Conservation (phyloP, 2,329 filamentous ascomycete genomes). For the Lecanoromycetidae sp. region DNA sequence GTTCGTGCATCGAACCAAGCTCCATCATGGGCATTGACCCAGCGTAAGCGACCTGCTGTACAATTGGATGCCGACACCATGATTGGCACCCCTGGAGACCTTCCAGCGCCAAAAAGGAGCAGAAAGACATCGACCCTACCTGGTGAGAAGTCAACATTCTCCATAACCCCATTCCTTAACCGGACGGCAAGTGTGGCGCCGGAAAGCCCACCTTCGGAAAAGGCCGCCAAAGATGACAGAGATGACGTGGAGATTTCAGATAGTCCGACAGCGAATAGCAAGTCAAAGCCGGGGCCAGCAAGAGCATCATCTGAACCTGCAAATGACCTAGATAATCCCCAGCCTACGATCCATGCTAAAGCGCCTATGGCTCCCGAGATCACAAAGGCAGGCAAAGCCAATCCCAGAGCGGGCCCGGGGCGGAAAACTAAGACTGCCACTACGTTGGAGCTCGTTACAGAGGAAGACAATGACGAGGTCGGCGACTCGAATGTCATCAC, state of each 20-base stretch:
- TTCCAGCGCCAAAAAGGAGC: constrained; percentile 43
- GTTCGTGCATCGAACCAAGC: not conserved
- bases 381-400: constrained; percentile 30
- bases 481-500: not conserved
- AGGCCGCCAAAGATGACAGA: not conserved
- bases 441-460: constrained; percentile 21
- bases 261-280: not conserved
- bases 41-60: constrained; percentile 32
- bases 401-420: constrained; percentile 19
- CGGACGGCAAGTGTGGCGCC: constrained; percentile 50
- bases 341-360: constrained; percentile 22
- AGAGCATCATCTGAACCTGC: not conserved
- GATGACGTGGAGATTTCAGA: not conserved
- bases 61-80: constrained; percentile 34
- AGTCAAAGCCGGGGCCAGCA: not conserved
- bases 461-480: constrained; percentile 20
- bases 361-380: constrained; percentile 34
- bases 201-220: constrained; percentile 25
- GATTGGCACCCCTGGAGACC: constrained; percentile 41
- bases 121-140: constrained; percentile 47
- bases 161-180: constrained; percentile 87
- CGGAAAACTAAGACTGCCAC: constrained; percentile 15
- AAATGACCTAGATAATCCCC: not conserved
- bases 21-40: constrained; percentile 20
- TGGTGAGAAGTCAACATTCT: constrained; percentile 84